Evolutionary conservation across 345 rosid species (phyloP), one percentile per base, ranked within the genome.

Genomic region (Eucalyptus victrix): DNA sequence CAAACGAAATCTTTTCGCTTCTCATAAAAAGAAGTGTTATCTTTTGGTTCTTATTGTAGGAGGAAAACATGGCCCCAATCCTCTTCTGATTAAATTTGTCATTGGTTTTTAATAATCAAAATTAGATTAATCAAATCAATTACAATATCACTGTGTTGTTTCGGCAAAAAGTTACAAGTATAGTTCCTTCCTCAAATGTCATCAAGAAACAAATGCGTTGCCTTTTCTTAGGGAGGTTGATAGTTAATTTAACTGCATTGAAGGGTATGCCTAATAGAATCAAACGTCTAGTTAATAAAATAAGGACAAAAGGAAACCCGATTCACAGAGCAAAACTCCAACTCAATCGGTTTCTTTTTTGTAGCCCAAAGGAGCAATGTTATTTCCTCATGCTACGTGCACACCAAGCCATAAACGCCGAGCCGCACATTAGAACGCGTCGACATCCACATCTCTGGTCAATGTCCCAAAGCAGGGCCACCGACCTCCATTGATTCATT

Each of bases 31-130:
- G 58, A 54, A 54, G 11, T 54, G 11, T 54, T 21, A 54, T 54
- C 58, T 54, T 54, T 21, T 3, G 2, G 58, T 24, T 58, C 28
- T 24, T 58, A 24, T 58, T 11, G 6, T 21, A 58, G 65, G 65
- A 24, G 65, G 65, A 58, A 58, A 58, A 24, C 30, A 26, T 58
- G n/a, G 65, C n/a, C 30, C 2, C 65, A 58, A 58, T 58, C 65
- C 65, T 58, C 7, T 58, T 58, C 7, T 24, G 30, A 58, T 58
- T 11, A 58, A 5, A 58, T 1, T 58, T 58, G 30, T 58, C 65
- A 58, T 26, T 0, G 0, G 0, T 58, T 11, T 58, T 58, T 0
- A 54, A 54, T 54, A 21, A 54, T 54, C 26, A 19, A 54, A 8
- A 21, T 54, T 54, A 21, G 11, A 19, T 21, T 54, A 54, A 54